Evolutionary conservation across 225 moss, liverwort and hornwort genomes (phyloP), one percentile per base, ranked within the genome.

Genomic region (Asterella californica): DNA sequence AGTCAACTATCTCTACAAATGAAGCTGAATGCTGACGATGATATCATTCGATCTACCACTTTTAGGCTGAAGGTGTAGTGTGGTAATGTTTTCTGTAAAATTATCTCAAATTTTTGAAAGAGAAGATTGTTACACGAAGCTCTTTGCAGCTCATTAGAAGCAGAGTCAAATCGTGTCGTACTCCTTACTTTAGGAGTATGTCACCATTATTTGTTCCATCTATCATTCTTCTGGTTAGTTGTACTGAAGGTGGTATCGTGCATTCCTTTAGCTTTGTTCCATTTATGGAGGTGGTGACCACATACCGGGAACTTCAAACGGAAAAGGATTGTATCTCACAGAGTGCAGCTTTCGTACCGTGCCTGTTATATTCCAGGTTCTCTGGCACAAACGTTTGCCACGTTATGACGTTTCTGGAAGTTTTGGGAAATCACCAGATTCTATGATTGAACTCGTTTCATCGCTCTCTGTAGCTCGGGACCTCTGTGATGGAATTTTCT

Each of bases 41-140:
- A 99, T 25, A 90, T 99, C 63, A 99, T 99, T 82, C 97, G 97
- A 61, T 91, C 94, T 75, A 92, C 94, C 22, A 89, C 92, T 59
- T 99, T 94, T 84, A 91, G 93, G 87, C 87, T 99, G 75, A 97
- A 97, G 85, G 90, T 91, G 57, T 92, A 91, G 82, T 36, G 33
- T 76, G 37, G 19, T n/a, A 52, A 53, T 36, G 15, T 76, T 53
- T 47, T 33, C 30, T 24, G 18, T 52, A 6, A 52, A 30, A 33
- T 74, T 48, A 74, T 74, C 29, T 53, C 18, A 52, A 74, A 30
- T 74, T 74, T 74, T 74, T 32, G 50, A 53, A 74, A 74, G 74
- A 54, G 74, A 53, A 52, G 74, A 30, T 74, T 52, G 49, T 74
- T 74, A 48, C 74, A 49, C 52, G 19, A 54, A 74, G 52, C 74